phyloP scores from a whole-genome alignment of 2,329 filamentous ascomycete species.

The Cercospora nicotianae region DNA sequence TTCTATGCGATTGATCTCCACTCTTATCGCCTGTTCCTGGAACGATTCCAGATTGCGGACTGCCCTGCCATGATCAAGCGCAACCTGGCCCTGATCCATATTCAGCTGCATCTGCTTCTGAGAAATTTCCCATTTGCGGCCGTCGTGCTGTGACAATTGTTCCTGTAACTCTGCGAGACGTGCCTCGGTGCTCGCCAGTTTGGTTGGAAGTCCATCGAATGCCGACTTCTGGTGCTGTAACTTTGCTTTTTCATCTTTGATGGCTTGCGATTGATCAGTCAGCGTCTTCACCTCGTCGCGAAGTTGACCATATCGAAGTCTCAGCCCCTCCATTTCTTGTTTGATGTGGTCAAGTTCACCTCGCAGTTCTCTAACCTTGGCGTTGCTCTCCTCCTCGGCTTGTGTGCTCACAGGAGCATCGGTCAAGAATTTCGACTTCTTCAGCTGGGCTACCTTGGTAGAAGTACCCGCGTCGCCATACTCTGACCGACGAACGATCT shows the following conservation, averaged over 20 bases:
- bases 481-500: slow-evolving; percentile 69
- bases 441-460: slow-evolving; percentile 64
- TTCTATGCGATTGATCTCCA: slow-evolving; percentile 71
- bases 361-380: slow-evolving; percentile 48
- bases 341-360: slow-evolving; percentile 43
- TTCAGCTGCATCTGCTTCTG: slow-evolving; percentile 37
- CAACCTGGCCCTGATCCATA: slow-evolving; percentile 41
- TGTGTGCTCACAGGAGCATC: slow-evolving; percentile 70
- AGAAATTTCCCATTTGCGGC: slow-evolving; percentile 53
- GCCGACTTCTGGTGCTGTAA: slow-evolving; percentile 64
- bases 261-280: slow-evolving; percentile 44
- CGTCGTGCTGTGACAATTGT: slow-evolving; percentile 46
- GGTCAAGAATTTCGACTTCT: slow-evolving; percentile 68
- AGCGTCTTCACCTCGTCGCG: slow-evolving; percentile 34
- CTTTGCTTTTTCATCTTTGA: slow-evolving; percentile 31
- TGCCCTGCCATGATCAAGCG: slow-evolving; percentile 58
- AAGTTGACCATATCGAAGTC: slow-evolving; percentile 29
- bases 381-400: slow-evolving; percentile 62
- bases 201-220: slow-evolving; percentile 68
- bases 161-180: slow-evolving; percentile 47
- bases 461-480: slow-evolving; percentile 75
- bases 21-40: slow-evolving; percentile 66
- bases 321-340: slow-evolving; percentile 37
- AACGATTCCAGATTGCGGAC: slow-evolving; percentile 63
- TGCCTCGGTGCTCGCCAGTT: slow-evolving; percentile 60